phyloP scores from a whole-genome alignment of 2,329 filamentous ascomycete species.

The Colletotrichum lindemuthianum region DNA sequence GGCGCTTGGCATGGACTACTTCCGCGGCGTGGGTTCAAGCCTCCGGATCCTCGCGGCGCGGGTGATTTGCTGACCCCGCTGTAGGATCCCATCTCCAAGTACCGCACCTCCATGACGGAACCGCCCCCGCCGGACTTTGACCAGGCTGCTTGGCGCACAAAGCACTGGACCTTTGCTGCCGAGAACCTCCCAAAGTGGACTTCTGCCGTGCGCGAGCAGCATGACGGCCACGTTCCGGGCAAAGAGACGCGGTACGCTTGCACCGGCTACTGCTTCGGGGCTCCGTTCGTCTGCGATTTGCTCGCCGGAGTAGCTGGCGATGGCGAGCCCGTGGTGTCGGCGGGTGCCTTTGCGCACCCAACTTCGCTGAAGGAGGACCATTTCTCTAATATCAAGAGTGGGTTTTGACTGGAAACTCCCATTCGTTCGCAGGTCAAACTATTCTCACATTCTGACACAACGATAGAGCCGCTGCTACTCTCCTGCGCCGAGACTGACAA shows the following conservation, averaged over 20 bases:
- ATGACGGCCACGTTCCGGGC: constrained; percentile 40
- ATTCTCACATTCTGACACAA: neutral
- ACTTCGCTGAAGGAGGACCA: constrained; percentile 59
- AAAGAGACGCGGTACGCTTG: constrained; percentile 49
- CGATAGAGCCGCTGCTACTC: constrained; percentile 53
- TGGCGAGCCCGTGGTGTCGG: constrained; percentile 42
- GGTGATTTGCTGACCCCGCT: neutral
- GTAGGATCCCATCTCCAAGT: constrained; percentile 55
- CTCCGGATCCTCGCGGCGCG: neutral
- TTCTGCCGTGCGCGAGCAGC: constrained; percentile 47
- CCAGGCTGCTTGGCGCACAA: constrained; percentile 57
- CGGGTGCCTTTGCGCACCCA: constrained; percentile 62
- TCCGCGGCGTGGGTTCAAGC: constrained; percentile 48
- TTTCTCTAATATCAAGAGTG: constrained; percentile 50
- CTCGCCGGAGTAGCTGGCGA: constrained; percentile 15
- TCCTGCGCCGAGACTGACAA: constrained; percentile 58
- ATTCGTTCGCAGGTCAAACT: too few relatives aligned
- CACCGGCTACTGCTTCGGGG: constrained; percentile 54
- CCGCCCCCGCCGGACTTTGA: constrained; percentile 51
- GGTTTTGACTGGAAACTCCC: constrained; percentile 19
- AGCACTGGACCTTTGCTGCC: constrained; percentile 54
- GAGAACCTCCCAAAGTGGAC: constrained; percentile 57
- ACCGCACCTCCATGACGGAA: constrained; percentile 44
- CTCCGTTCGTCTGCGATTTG: constrained; percentile 55
- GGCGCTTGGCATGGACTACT: constrained; percentile 56